Percentiles rank a stretch among this genome's conserved stretches.
Conservation (phyloP, 2,329 filamentous ascomycete species). For the Cordyceps javanica region DNA sequence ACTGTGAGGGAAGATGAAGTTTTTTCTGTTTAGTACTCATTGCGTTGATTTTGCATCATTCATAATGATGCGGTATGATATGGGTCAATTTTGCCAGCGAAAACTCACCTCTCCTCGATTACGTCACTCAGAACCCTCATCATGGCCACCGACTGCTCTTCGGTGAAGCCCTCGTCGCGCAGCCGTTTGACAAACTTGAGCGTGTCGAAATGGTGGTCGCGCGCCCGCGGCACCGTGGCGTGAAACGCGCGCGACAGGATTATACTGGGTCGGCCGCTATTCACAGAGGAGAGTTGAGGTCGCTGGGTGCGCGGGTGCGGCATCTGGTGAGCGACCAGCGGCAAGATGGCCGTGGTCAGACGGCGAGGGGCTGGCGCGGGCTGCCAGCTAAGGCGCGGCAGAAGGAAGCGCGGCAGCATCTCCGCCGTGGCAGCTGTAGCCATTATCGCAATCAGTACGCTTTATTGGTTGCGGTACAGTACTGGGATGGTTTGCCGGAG, state of each 20-base stretch:
- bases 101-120: slow-evolving; percentile 75
- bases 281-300: slow-evolving; percentile 16
- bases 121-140: slow-evolving; percentile 97
- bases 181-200: slow-evolving; percentile 92
- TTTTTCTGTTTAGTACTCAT: no score
- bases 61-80: no score
- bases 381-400: slow-evolving; percentile 50
- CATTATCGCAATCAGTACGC: not conserved
- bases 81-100: no score
- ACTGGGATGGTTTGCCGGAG: not conserved
- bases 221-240: slow-evolving; percentile 48
- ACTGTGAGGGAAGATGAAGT: no score
- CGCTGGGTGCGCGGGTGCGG: slow-evolving; percentile 9
- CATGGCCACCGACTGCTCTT: slow-evolving; percentile 94
- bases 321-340: slow-evolving; percentile 17
- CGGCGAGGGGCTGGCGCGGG: slow-evolving; percentile 22
- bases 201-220: slow-evolving; percentile 96
- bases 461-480: not conserved
- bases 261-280: slow-evolving; percentile 17
- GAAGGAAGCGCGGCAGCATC: slow-evolving; percentile 46
- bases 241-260: slow-evolving; percentile 54
- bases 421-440: slow-evolving; percentile 25
- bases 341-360: slow-evolving; percentile 20
- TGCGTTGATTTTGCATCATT: no score
- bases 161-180: slow-evolving; percentile 86